Evolutionary conservation across 2,329 filamentous ascomycete species (phyloP), one percentile per base, ranked within the genome.

Genomic region (Esteya vermicola): DNA sequence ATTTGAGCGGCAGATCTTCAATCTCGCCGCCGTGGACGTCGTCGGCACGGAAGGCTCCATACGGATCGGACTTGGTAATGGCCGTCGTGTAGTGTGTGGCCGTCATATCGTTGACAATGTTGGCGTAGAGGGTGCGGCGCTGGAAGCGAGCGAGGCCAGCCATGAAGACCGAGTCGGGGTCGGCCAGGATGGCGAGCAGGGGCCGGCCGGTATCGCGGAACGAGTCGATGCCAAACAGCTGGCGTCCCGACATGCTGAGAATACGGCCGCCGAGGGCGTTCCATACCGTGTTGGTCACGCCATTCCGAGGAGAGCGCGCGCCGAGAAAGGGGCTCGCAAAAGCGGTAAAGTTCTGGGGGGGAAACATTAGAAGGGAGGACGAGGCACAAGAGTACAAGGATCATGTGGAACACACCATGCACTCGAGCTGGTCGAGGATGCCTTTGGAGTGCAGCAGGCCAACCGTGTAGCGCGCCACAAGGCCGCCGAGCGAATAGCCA

Each of bases 401-500:
- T 4, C 9, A 12, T 16, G 20, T 6, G 9, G 13, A 18, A 49
- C 63, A 36, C 63, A 81, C 77, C 59, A 89, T 73, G 48, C 89
- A 89, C 54, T 85, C 70, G 21, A 96, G 68, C 43, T 70, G 69
- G 42, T 93, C 79, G 42, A 96, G 77, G 43, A 85, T 67, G 9
- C 86, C 85, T 51, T 81, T 83, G 40, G 83, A 78, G 50, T 88
- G 75, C 4, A 96, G 67, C 51, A 96, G 62, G 0, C 89, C 89
- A 42, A 94, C 71, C 2, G 84, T 81, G 62, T 94, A 96, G 44
- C 89, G 72, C 9, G 85, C 78, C 5, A 96, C 77, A 7, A 96
- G 65, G 0, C 89, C 89, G 34, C 89, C 89, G 2, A 95, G 68
- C 0, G 85, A 93, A 57, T 96, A 95, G 30, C 89, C 89, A 33